Percentiles rank a stretch among this genome's conserved stretches.
phyloP scores from a whole-genome alignment of 345 rosid species.

The Boechera retrofracta region DNA sequence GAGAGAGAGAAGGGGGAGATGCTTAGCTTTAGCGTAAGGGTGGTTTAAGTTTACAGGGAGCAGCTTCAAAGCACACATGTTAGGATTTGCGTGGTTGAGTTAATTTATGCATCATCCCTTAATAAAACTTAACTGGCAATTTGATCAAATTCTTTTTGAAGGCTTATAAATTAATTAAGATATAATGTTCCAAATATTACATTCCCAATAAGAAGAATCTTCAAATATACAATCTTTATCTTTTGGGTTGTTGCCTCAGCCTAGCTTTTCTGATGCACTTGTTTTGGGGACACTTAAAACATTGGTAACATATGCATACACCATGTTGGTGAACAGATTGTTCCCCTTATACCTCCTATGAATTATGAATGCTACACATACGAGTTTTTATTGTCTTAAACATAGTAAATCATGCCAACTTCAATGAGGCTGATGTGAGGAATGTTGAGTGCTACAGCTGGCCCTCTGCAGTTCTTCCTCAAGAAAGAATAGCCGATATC shows the following conservation, averaged over 20 bases:
- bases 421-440: slow-evolving; percentile 94
- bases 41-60: neutral
- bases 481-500: slow-evolving; percentile 89
- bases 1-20: neutral
- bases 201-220: neutral
- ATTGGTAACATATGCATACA: slow-evolving; percentile 1
- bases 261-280: neutral
- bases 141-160: neutral
- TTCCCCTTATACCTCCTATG: neutral
- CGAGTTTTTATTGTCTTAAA: slow-evolving; percentile 43
- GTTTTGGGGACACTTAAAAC: neutral
- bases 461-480: slow-evolving; percentile 93
- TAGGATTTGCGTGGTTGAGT: slow-evolving; percentile 12
- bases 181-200: neutral
- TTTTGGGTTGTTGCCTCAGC: neutral
- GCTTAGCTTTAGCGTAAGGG: slow-evolving; percentile 21
- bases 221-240: neutral
- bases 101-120: neutral
- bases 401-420: slow-evolving; percentile 95
- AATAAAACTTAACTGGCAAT: neutral
- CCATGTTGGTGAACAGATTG: neutral
- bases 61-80: slow-evolving; percentile 8
- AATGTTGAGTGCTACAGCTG: slow-evolving; percentile 86
- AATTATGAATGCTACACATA: neutral
- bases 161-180: neutral